A percentile compares a stretch with the other conserved stretches of the same genome.
Evolutionary conservation across 2,329 filamentous ascomycete genomes (phyloP).

Genomic region (Colletotrichum ledebouriae): DNA sequence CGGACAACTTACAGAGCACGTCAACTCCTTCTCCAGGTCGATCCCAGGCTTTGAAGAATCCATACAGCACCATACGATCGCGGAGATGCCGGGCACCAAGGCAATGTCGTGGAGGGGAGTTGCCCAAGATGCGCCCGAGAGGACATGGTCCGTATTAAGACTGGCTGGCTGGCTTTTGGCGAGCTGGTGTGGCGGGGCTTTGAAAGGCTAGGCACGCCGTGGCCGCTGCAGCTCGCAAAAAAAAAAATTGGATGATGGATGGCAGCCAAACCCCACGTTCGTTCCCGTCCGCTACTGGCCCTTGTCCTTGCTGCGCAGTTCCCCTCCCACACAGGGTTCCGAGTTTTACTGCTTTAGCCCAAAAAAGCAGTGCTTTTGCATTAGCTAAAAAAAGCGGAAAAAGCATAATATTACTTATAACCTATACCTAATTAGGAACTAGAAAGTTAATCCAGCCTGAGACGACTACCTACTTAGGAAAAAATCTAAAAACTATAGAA

Average conservation of each 20-base stretch:
- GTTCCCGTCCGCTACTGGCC: slow-evolving; percentile 17
- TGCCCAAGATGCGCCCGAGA: slow-evolving; percentile 25
- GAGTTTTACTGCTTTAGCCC: too few species aligned
- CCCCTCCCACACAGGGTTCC: too few species aligned
- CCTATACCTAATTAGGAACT: too few species aligned
- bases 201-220: slow-evolving; percentile 35
- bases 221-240: slow-evolving; percentile 22
- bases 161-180: slow-evolving; percentile 13
- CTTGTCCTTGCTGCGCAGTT: slow-evolving; percentile 19
- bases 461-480: too few species aligned
- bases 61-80: slow-evolving; percentile 53
- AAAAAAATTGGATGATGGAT: neutral
- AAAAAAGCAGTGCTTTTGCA: too few species aligned
- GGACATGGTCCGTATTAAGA: slow-evolving; percentile 41
- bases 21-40: slow-evolving; percentile 93
- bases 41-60: slow-evolving; percentile 65
- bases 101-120: slow-evolving; percentile 26
- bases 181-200: slow-evolving; percentile 40
- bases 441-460: too few species aligned
- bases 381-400: too few species aligned
- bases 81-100: slow-evolving; percentile 31
- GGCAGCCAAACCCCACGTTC: slow-evolving; percentile 37
- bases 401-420: too few species aligned
- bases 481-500: too few species aligned
- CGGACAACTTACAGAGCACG: slow-evolving; percentile 82